Percentiles rank a stretch among this genome's conserved stretches.
These are phyloP conservation scores for Tolypocladium ophioglossoides DNA, from an alignment of 2,329 filamentous ascomycete genomes.

Conservation along the genomic window DNA sequence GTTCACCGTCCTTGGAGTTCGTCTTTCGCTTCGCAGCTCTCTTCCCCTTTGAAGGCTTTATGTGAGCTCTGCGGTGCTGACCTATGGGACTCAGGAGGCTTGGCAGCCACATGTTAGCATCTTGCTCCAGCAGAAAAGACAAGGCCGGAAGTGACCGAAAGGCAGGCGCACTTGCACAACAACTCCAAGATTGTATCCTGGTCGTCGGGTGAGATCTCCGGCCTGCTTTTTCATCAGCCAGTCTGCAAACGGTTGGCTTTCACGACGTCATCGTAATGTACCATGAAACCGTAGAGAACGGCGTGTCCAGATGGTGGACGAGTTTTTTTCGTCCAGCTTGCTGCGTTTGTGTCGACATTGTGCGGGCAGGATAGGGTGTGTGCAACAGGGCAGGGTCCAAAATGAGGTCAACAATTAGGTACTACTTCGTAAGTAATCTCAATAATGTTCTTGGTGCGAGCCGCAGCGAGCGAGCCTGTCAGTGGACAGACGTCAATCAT, in stretches of 20 bases:
- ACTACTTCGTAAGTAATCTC: neutral
- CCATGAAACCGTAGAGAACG: conserved; percentile 52
- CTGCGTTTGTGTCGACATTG: conserved; percentile 14
- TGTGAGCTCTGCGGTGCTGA: conserved; percentile 43
- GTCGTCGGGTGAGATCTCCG: conserved; percentile 42
- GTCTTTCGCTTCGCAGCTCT: conserved; percentile 38
- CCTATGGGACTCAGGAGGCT: conserved; percentile 57
- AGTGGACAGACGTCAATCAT: neutral
- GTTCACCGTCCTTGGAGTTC: conserved; percentile 3
- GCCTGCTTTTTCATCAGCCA: conserved; percentile 34
- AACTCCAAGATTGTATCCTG: conserved; percentile 57
- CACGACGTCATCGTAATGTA: conserved; percentile 19
- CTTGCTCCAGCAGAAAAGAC: neutral
- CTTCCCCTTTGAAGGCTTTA: conserved; percentile 50
- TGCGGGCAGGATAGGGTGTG: neutral
- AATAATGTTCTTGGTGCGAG: neutral
- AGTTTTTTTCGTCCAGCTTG: conserved; percentile 38
- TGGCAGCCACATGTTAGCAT: neutral
- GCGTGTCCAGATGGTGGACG: conserved; percentile 54
- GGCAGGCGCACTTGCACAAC: conserved; percentile 46
- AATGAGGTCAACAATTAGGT: no score
- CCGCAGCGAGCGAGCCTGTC: neutral
- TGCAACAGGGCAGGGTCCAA: neutral
- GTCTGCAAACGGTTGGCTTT: neutral
- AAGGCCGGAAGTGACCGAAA: neutral